Evolutionary conservation across 1,284 basidiomycete species (phyloP), one percentile per base, ranked within the genome.

Genomic region (Apiotrichum veenhuisii): DNA sequence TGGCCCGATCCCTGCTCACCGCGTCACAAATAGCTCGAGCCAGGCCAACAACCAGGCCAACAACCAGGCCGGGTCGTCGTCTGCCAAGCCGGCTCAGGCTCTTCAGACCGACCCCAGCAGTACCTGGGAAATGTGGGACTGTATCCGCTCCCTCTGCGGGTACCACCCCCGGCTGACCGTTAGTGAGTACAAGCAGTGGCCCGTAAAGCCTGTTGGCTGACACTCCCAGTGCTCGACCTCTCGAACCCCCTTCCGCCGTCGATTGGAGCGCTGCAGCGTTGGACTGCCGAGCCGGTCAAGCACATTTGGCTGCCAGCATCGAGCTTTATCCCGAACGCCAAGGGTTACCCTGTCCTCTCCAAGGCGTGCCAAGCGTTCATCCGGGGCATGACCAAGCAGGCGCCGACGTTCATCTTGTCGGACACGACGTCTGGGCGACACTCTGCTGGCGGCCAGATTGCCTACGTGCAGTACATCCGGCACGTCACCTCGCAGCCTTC

Each of bases 51-150:
- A 43, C 23, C 11, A 20, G 25, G 22, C 20, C 34, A 3, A 9
- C n/a, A 37, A 14, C 30, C n/a, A n/a, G n/a, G n/a, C n/a, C n/a
- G n/a, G n/a, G n/a, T n/a, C n/a, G n/a, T 7, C 30, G 30, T 30
- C 30, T 30, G 30, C 40, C 20, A 41, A 41, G 40, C n/a, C 30
- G 8, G 8, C 46, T 3, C n/a, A 48, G 33, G 20, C 46, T 5
- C 12, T 50, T 11, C 49, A 50, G 37, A 26, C 49, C 18, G 87
- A 91, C 63, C 81, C 89, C 23, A 87, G 88, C 69, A 85, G 85
- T 7, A 91, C 89, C 1, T 99, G 95, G 94, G 94, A 98, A 74
- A 92, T 93, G 82, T 99, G 96, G 96, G 94, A 98, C 75, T 83
- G 87, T 46, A 89, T 98, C 58, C 82, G 93, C 57, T 86, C 86